Base-by-base conservation (phyloP, 441 rosid genomes). In the Populus tomentosa region DNA sequence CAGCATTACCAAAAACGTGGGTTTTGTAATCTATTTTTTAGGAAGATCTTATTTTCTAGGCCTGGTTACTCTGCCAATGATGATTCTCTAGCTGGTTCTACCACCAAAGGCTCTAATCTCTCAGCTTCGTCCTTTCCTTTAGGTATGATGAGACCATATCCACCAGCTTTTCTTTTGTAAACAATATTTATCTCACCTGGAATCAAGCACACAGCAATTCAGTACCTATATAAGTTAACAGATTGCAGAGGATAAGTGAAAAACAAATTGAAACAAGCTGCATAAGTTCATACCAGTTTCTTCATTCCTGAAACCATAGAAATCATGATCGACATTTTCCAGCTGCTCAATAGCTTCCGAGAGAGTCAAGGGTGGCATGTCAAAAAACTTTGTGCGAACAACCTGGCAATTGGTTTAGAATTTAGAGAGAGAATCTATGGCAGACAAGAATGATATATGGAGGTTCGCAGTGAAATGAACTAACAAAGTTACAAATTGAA, bases 261-360 rank as follows among this genome's bases (percentile, higher is more conserved):
- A 20, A 78, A 53, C 70, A 35, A 77, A 72, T 42, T 23, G 56
- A 77, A 10, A 77, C 16, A 67, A 35, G 69, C 4, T 72, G 26
- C 11, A 28, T 26, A 67, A 75, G 23, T 11, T 69, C 84, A 73
- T 89, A 95, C 99, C 96, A 7, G 98, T 95, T 84, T 91, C 97
- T 86, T 95, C 97, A 46, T 93, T 92, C 59, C 91, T 85, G 81
- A 93, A 95, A 71, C 90, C 98, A 76, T 92, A 95, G 84, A 95
- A 95, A 78, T 94, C 97, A 5, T 95, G 99, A 80, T 85, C 86
- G 40, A 95, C 89, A 78, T 86, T 84, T 76, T 95, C 95, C 79
- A 93, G 86, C 90, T 93, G 99, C 88, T 93, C 95, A 4, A 91
- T 83, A 24, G 98, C 99, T 80, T 95, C 99, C 8, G 89, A 24